Percentiles rank a stretch among this genome's conserved stretches.
These are phyloP conservation scores for Peziza echinospora DNA, from an alignment of 495 filamentous ascomycete species.

Conservation along the genomic window DNA sequence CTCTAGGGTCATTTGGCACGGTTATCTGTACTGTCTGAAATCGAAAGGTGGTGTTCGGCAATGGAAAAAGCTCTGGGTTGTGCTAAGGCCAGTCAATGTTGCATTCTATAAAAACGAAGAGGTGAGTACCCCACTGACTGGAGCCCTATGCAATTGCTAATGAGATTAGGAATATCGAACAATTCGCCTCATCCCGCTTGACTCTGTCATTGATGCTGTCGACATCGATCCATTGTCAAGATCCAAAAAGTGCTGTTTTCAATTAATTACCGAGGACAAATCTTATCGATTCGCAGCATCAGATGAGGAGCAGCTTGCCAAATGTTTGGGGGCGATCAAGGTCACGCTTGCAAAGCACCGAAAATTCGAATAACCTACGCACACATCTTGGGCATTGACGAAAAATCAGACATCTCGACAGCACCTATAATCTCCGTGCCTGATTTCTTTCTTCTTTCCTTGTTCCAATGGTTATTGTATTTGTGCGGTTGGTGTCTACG, in stretches of 20 bases:
- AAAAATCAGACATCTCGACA: too few relatives aligned
- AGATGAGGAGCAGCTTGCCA: conserved; percentile 62
- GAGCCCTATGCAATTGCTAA: background rate
- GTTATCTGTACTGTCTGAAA: conserved; percentile 68
- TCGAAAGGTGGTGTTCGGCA: conserved; percentile 71
- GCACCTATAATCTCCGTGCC: too few relatives aligned
- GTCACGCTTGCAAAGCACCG: conserved; percentile 48
- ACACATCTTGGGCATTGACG: too few relatives aligned
- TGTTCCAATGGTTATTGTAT: too few relatives aligned
- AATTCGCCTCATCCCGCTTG: conserved; percentile 56
- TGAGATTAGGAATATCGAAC: conserved; percentile 56
- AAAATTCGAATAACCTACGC: background rate
- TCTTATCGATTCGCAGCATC: conserved; percentile 67
- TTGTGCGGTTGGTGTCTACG: too few relatives aligned
- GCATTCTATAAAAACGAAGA: conserved; percentile 84
- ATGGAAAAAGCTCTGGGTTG: conserved; percentile 89
- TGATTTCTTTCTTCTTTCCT: too few relatives aligned
- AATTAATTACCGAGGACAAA: conserved; percentile 87
- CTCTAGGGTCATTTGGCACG: conserved; percentile 72
- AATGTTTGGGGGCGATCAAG: conserved; percentile 76
- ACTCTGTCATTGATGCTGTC: conserved; percentile 69
- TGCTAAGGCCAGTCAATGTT: conserved; percentile 67
- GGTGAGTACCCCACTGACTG: conserved; percentile 17
- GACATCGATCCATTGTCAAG: conserved; percentile 74
- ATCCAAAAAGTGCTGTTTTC: conserved; percentile 68